Evolutionary conservation across 208 protist species (phyloP), one percentile per base, ranked within the genome.

Genomic region (Trypanosoma cruzi): DNA sequence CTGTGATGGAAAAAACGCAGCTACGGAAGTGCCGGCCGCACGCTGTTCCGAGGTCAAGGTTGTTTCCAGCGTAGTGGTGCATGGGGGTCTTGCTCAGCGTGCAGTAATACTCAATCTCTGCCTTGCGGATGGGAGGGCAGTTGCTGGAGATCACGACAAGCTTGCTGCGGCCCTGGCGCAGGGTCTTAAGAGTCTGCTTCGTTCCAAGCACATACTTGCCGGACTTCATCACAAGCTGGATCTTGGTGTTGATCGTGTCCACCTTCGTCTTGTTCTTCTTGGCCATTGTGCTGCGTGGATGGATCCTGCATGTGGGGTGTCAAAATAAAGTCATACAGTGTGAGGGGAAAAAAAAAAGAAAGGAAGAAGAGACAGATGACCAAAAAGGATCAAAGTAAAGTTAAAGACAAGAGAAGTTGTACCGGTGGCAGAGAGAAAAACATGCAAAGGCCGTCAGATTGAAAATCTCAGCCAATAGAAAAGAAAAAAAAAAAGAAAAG

Each of bases 41-140:
- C 40, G 98, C 97, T 22, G 99, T 99, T 42, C 99, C 99, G 31
- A 99, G 93, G 77, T 99, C 99, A 62, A 99, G 93, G 93, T 97
- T 98, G 90, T 98, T 99, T 56, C 99, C 99, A 50, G 88, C 81
- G 95, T 99, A 99, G 92, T 99, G 98, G 87, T 99, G 97, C 64
- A 99, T 98, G 50, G 81, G 82, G 56, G 98, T 99, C 89, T 99
- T 99, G 86, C 92, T 92, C 68, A 99, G 97, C 83, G 99, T 99
- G 82, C 98, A 98, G 91, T 99, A 99, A 93, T 99, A 99, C 93
- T 99, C 99, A 64, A 99, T 94, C 91, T 99, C 98, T 11, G 98
- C 98, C 81, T 98, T 98, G 78, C 98, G 93, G 46, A 99, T 88
- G 36, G 98, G 89, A 56, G 99, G 98, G 93, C 96, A 98, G 95